Conservation (phyloP, 2,329 filamentous ascomycete species). For the Sclerotinia nivalis region DNA sequence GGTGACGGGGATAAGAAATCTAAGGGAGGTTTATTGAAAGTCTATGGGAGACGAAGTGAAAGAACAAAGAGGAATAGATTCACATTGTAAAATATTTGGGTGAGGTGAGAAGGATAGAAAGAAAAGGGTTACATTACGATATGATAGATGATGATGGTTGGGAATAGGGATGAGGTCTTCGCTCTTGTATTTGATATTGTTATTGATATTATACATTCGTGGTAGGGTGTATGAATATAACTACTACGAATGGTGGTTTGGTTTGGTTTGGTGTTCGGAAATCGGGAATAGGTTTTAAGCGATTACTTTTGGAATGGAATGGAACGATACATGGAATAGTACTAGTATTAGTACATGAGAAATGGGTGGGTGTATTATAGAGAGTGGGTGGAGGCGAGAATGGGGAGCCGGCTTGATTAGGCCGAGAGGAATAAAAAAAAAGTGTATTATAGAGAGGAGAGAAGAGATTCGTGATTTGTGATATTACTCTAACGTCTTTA, state of each 20-base stretch:
- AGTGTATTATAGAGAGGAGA: background rate
- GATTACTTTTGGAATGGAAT: background rate
- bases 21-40: conserved; percentile 2
- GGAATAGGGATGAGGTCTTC: background rate
- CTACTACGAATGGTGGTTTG: background rate
- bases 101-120: conserved; percentile 3
- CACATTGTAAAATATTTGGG: conserved; percentile 21
- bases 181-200: conserved; percentile 7
- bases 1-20: conserved; percentile 16
- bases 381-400: background rate
- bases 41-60: background rate
- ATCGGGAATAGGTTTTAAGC: background rate
- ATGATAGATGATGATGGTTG: conserved; percentile 13
- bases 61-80: conserved; percentile 16
- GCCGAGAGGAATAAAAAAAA: background rate
- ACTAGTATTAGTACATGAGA: background rate
- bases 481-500: background rate
- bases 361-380: conserved; percentile 6
- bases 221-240: background rate
- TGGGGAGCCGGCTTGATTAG: too few species aligned
- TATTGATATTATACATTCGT: background rate
- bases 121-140: background rate
- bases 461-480: too few species aligned
- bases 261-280: conserved; percentile 1
- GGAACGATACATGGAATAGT: background rate